phyloP scores from a whole-genome alignment of 2,329 filamentous ascomycete genomes.

The Pseudocercospora fuligena region DNA sequence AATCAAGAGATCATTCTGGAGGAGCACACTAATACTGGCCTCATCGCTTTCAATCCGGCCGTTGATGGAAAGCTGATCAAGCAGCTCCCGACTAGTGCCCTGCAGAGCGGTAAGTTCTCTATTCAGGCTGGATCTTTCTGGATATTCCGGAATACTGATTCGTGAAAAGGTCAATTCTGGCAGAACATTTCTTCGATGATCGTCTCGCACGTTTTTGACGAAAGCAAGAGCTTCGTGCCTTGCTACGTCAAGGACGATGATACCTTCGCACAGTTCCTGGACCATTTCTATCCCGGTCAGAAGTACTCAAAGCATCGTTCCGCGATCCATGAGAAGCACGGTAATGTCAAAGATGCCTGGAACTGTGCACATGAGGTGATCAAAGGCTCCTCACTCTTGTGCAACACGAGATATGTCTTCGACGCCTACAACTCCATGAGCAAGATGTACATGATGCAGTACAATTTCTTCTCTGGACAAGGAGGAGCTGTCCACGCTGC shows the following conservation, averaged over 20 bases:
- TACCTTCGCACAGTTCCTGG: conserved; percentile 2
- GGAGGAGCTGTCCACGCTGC: conserved; percentile 6
- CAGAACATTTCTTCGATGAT: neutral
- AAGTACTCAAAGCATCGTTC: neutral
- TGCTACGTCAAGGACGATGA: conserved; percentile 3
- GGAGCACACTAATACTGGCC: conserved; percentile 54
- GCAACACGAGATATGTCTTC: conserved; percentile 6
- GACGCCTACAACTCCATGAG: conserved; percentile 8
- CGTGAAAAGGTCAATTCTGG: neutral
- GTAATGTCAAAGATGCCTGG: neutral
- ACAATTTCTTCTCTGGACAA: neutral
- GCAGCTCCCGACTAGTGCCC: neutral
- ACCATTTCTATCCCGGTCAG: neutral
- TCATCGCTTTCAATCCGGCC: conserved; percentile 51
- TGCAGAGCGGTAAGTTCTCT: neutral
- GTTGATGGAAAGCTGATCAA: conserved; percentile 46
- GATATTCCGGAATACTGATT: neutral
- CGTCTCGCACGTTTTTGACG: conserved; percentile 1
- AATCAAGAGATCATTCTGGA: conserved; percentile 46
- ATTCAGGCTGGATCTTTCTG: too few species aligned
- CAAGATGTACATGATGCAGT: conserved; percentile 12
- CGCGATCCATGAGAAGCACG: neutral
- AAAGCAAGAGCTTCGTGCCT: conserved; percentile 11
- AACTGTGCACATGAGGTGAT: neutral
- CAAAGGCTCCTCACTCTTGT: conserved; percentile 6